Evolutionary conservation across 2,329 filamentous ascomycete genomes (phyloP).

Genomic region (Sordariomycetes sp.): DNA sequence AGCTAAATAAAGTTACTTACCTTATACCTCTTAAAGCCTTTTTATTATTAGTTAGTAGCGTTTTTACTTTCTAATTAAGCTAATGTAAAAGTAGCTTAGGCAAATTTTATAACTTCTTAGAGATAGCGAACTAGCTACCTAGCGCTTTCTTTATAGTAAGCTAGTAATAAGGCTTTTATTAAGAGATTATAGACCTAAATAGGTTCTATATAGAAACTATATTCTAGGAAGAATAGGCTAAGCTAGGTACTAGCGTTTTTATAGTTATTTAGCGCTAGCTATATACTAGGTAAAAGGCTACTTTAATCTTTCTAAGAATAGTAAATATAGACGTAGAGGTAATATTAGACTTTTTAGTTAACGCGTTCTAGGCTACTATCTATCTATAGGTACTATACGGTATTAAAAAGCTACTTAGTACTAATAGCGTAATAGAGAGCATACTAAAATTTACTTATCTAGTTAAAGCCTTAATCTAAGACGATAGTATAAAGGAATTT

Average conservation of each 20-base stretch:
- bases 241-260: not conserved
- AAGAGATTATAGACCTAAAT: not conserved
- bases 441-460: not conserved
- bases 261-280: not conserved
- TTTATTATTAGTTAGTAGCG: too few relatives aligned
- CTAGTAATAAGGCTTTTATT: not conserved
- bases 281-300: not conserved
- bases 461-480: not conserved
- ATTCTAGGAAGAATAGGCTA: not conserved
- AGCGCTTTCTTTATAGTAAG: not conserved
- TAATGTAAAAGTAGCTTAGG: not conserved
- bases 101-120: not conserved
- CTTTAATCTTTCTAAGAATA: not conserved
- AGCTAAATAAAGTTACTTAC: not conserved
- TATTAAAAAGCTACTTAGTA: not conserved
- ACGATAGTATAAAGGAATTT: not conserved
- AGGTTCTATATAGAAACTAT: not conserved
- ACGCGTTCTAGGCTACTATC: not conserved
- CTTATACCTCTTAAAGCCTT: not conserved
- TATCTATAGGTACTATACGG: not conserved
- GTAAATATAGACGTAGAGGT: not conserved
- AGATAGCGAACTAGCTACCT: not conserved
- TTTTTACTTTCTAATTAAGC: not conserved
- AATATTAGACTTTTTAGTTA: not conserved
- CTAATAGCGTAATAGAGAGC: not conserved